These are phyloP conservation scores for Aspergillus sp. DNA, from an alignment of 2,329 filamentous ascomycete genomes.

Conservation along the genomic window DNA sequence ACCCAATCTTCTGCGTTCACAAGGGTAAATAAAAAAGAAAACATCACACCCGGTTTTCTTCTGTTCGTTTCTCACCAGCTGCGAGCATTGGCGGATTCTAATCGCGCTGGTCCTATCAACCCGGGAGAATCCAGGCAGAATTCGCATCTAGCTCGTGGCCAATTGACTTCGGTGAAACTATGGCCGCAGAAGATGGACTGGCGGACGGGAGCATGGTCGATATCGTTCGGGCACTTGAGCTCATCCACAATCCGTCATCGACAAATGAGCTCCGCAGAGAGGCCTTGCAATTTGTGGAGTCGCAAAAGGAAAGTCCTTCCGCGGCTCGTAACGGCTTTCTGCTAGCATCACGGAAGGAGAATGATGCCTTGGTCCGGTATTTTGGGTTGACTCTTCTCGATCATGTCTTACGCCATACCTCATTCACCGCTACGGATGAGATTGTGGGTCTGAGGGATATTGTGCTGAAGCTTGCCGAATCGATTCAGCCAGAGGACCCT, in stretches of 20 bases:
- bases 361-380: constrained; percentile 83
- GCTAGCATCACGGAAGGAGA: constrained; percentile 74
- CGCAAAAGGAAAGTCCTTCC: constrained; percentile 76
- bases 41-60: background rate
- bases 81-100: constrained; percentile 20
- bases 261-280: constrained; percentile 80
- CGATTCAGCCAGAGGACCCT: constrained; percentile 73
- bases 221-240: constrained; percentile 82
- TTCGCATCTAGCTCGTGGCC: constrained; percentile 1
- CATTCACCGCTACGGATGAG: constrained; percentile 71
- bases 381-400: constrained; percentile 93
- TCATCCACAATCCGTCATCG: constrained; percentile 82
- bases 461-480: constrained; percentile 77
- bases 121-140: constrained; percentile 15
- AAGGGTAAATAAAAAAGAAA: constrained; percentile 8
- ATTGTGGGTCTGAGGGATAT: constrained; percentile 71
- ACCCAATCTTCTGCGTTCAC: background rate
- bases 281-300: constrained; percentile 83
- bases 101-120: constrained; percentile 18
- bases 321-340: constrained; percentile 84
- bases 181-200: constrained; percentile 42
- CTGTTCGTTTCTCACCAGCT: background rate
- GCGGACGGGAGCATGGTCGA: constrained; percentile 45
- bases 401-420: constrained; percentile 83
- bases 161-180: constrained; percentile 19